These are phyloP conservation scores for Colletotrichum gloeosporioides DNA, from an alignment of 2,329 filamentous ascomycete genomes.

Conservation along the genomic window DNA sequence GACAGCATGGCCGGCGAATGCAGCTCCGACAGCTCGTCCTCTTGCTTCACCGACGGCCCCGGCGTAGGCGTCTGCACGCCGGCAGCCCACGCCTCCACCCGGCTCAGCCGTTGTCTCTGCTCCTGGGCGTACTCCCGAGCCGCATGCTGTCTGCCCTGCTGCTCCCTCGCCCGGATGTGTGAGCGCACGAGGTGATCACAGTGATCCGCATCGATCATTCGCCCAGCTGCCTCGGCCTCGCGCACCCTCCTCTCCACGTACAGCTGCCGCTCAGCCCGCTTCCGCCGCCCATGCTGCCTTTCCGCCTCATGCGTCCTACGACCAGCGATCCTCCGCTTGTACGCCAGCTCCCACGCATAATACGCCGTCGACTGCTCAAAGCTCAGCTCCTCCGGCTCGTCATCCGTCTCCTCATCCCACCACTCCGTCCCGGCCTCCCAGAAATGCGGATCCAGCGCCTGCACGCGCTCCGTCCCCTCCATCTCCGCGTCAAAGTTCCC, in stretches of 20 bases:
- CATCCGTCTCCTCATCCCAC: not conserved
- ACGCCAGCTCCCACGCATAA: not conserved
- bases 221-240: not conserved
- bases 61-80: not conserved
- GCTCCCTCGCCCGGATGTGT: not conserved
- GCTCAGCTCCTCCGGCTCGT: not conserved
- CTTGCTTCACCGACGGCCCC: not conserved
- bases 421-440: not conserved
- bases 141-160: not conserved
- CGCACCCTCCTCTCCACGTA: not conserved
- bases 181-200: not conserved
- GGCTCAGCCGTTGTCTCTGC: not conserved
- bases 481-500: not conserved
- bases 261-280: not conserved
- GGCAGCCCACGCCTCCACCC: not conserved
- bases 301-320: not conserved
- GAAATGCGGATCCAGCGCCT: not conserved
- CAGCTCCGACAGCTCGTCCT: not conserved
- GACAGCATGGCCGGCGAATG: not conserved
- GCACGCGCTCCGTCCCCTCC: not conserved
- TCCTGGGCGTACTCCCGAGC: not conserved
- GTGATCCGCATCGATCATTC: not conserved
- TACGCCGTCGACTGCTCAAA: not conserved
- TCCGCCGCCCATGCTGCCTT: not conserved
- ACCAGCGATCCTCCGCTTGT: not conserved